Conservation (phyloP, 2,329 filamentous ascomycete genomes). For the Hypoxylon sp. region DNA sequence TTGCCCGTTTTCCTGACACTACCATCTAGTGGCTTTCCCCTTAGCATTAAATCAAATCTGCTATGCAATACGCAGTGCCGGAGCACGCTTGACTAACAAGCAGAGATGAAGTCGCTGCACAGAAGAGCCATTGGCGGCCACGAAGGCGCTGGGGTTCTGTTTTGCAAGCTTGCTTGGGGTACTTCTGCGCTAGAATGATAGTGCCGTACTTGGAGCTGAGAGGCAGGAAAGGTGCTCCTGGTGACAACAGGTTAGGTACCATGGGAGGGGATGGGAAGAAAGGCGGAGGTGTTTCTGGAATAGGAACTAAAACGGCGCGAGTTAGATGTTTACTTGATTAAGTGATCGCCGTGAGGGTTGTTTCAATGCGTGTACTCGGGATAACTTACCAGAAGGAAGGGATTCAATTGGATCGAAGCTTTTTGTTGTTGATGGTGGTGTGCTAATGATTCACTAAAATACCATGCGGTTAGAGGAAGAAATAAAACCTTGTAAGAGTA, state of each 20-base stretch:
- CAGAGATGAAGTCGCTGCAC: constrained; percentile 10
- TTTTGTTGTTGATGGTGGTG: neutral
- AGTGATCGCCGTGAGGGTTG: neutral
- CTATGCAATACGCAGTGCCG: constrained; percentile 23
- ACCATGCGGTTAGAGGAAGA: neutral
- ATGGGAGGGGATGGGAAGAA: neutral
- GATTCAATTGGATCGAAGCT: neutral
- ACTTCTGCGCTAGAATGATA: neutral
- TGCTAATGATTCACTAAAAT: neutral
- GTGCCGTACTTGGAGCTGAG: constrained; percentile 1
- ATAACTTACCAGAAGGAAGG: neutral
- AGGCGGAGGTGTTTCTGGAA: neutral
- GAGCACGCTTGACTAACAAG: constrained; percentile 28
- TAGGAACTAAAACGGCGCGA: neutral
- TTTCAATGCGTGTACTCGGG: neutral
- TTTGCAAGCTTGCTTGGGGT: neutral
- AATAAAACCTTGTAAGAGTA: neutral
- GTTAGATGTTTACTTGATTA: neutral
- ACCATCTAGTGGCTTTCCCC: neutral
- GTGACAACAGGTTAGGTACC: neutral
- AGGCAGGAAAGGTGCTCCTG: neutral
- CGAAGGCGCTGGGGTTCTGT: constrained; percentile 21
- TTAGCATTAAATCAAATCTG: constrained; percentile 15
- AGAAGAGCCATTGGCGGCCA: constrained; percentile 33
- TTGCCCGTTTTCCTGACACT: neutral